Conservation (phyloP, 371 early-diverging fungal species). For the Mucor piriformis region DNA sequence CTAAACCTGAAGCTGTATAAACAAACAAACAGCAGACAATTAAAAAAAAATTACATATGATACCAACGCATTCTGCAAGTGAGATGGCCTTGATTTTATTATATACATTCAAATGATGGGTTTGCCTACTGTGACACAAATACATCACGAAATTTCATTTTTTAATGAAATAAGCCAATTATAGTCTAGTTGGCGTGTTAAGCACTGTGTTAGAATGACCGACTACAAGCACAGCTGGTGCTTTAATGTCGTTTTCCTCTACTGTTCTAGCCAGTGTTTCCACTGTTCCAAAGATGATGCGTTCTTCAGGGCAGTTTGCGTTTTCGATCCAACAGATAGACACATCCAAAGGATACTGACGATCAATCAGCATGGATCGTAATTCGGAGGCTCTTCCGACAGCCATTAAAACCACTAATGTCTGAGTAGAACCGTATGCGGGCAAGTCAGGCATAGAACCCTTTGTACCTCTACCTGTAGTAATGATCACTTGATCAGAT, state of each 20-base stretch:
- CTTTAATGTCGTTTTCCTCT: slow-evolving; percentile 55
- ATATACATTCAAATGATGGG: background rate
- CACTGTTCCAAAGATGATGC: slow-evolving; percentile 62
- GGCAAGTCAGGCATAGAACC: slow-evolving; percentile 81
- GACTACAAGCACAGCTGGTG: slow-evolving; percentile 75
- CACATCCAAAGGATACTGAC: slow-evolving; percentile 61
- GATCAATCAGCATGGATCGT: slow-evolving; percentile 52
- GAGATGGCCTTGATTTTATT: background rate
- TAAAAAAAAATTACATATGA: background rate
- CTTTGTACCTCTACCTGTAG: slow-evolving; percentile 76
- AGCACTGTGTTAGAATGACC: slow-evolving; percentile 41
- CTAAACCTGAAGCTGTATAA: background rate
- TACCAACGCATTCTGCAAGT: background rate
- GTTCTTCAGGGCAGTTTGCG: slow-evolving; percentile 65
- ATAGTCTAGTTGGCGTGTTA: background rate
- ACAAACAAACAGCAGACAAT: background rate
- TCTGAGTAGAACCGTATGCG: slow-evolving; percentile 59
- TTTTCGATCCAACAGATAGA: slow-evolving; percentile 76
- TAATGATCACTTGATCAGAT: slow-evolving; percentile 80
- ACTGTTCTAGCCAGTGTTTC: slow-evolving; percentile 52
- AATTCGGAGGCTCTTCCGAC: slow-evolving; percentile 72
- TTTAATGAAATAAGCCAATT: background rate
- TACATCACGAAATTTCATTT: background rate
- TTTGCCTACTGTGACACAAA: background rate
- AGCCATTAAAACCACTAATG: slow-evolving; percentile 85